Evolutionary conservation across 257 asterid genomes (phyloP), one percentile per base, ranked within the genome.

Genomic region (Plantago major): DNA sequence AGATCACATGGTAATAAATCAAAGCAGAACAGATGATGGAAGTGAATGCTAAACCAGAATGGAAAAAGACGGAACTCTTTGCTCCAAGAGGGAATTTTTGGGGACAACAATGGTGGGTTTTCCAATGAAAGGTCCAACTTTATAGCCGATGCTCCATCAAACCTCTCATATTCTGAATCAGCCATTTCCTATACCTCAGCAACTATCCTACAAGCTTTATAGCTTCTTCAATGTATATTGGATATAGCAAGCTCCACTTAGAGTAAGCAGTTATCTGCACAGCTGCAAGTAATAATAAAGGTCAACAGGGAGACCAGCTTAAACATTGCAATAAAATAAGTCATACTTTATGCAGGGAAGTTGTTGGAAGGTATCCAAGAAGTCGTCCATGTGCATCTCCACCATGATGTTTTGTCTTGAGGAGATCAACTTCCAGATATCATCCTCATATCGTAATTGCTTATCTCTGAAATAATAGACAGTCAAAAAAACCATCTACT

Each of bases 131-230:
- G 97, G 79, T 93, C 96, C 84, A 93, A 75, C 78, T 89, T 93
- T 38, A 93, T 67, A 66, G 99, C 97, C 73, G 97, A 62, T 63
- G 97, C 96, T 54, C 99, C 99, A 77, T 93, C 99, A 30, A 93
- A 93, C 83, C 87, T 82, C 87, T 93, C 99, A 59, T 89, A 83
- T 69, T 93, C 78, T 86, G 87, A 73, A 89, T 93, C 82, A 89
- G 80, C 99, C 99, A 89, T 77, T 93, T 93, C 99, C 99, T 63
- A 93, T 89, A 67, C 97, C 99, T 70, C 97, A 58, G 87, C 97
- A 10, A 93, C 97, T 78, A 89, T 93, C 89, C 99, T 65, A 93
- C 96, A 67, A 93, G 87, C 69, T 87, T 76, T 65, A 93, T 85
- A 62, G 91, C 99, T 80, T 93, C 99, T 77, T 89, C 99, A 28